phyloP scores from a whole-genome alignment of 805 yeast species.

The Peterozyma xylosa region DNA sequence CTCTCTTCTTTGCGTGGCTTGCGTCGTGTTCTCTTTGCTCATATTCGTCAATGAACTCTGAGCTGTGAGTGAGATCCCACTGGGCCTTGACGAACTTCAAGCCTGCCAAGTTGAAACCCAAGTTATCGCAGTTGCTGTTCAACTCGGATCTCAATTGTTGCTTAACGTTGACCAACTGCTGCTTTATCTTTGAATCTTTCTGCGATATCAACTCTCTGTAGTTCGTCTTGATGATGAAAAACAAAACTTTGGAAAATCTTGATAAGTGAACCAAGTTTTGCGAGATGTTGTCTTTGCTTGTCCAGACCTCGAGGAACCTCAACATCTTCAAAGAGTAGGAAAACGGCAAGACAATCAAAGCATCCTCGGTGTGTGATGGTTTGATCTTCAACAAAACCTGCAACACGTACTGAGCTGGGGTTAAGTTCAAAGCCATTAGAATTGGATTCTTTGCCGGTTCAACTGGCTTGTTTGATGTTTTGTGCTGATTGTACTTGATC shows the following conservation, averaged over 20 bases:
- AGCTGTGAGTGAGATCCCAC: slow-evolving; percentile 72
- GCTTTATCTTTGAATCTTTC: slow-evolving; percentile 54
- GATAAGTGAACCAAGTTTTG: slow-evolving; percentile 43
- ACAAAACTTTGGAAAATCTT: slow-evolving; percentile 65
- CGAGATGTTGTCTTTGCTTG: slow-evolving; percentile 35
- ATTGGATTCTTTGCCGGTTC: slow-evolving; percentile 65
- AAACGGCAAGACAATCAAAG: slow-evolving; percentile 84
- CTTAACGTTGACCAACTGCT: slow-evolving; percentile 59
- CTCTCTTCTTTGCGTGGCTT: slow-evolving; percentile 61
- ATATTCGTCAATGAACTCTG: slow-evolving; percentile 64
- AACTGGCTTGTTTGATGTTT: slow-evolving; percentile 40
- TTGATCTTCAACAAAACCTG: slow-evolving; percentile 62
- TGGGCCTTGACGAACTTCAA: slow-evolving; percentile 63
- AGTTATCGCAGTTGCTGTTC: slow-evolving; percentile 39
- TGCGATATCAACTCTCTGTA: slow-evolving; percentile 73
- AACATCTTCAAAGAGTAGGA: slow-evolving; percentile 70
- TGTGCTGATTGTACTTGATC: slow-evolving; percentile 27
- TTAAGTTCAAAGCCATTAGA: slow-evolving; percentile 60
- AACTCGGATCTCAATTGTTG: slow-evolving; percentile 52
- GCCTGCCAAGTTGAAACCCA: slow-evolving; percentile 85
- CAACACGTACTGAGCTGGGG: slow-evolving; percentile 75
- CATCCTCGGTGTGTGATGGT: slow-evolving; percentile 87
- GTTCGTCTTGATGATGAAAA: slow-evolving; percentile 66
- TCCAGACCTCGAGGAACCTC: slow-evolving; percentile 70
- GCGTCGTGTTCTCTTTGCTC: slow-evolving; percentile 49